Conservation (phyloP, 768 basidiomycete genomes). For the Tephrocybe sp. region DNA sequence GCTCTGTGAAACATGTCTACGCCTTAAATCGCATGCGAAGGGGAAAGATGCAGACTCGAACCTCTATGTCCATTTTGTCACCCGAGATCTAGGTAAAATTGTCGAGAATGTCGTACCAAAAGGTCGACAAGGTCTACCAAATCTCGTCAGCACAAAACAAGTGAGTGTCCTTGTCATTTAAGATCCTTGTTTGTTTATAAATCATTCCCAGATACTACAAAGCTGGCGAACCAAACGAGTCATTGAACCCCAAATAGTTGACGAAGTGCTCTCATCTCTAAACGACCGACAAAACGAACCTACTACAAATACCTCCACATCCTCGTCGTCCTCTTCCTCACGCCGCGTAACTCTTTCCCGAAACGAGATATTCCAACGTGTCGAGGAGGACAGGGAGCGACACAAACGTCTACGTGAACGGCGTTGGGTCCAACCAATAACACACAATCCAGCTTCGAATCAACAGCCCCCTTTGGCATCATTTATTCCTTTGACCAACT, state of each 20-base stretch:
- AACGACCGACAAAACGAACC: slow-evolving; percentile 37
- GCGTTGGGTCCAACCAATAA: slow-evolving; percentile 84
- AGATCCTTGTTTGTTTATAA: not conserved
- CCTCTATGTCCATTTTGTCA: slow-evolving; percentile 75
- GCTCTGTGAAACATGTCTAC: slow-evolving; percentile 74
- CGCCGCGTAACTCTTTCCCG: slow-evolving; percentile 44
- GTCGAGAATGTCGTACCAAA: slow-evolving; percentile 86
- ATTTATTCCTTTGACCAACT: slow-evolving; percentile 56
- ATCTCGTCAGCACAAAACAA: slow-evolving; percentile 85
- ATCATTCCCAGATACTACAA: slow-evolving; percentile 69
- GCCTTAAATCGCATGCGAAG: slow-evolving; percentile 58
- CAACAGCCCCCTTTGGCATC: slow-evolving; percentile 49
- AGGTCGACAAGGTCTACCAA: slow-evolving; percentile 83
- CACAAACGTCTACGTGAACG: slow-evolving; percentile 90
- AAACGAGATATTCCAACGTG: slow-evolving; percentile 76
- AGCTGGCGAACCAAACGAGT: slow-evolving; percentile 86
- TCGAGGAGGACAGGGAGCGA: slow-evolving; percentile 90
- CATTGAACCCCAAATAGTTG: slow-evolving; percentile 74
- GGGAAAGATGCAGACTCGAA: slow-evolving; percentile 40
- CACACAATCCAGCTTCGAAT: slow-evolving; percentile 45
- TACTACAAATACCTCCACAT: slow-evolving; percentile 7
- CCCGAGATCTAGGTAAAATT: slow-evolving; percentile 74
- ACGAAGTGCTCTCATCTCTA: slow-evolving; percentile 61
- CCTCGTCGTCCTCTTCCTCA: slow-evolving; percentile 23
- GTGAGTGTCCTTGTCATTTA: slow-evolving; percentile 35